These are phyloP conservation scores for Arthroderma sp. DNA, from an alignment of 2,329 filamentous ascomycete species.

Conservation along the genomic window DNA sequence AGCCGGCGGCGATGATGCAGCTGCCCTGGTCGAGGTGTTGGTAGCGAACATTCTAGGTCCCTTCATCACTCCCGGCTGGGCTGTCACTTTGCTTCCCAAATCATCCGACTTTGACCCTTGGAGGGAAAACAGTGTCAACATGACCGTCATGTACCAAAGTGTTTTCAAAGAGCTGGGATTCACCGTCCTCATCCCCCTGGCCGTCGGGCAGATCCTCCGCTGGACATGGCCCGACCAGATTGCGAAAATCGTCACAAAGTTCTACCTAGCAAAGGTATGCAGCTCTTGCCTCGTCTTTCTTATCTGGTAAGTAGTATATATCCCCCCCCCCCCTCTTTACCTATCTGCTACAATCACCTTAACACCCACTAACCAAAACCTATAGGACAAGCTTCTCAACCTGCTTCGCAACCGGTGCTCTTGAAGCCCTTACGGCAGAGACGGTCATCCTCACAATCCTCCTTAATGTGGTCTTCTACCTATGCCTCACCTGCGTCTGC, in stretches of 20 bases:
- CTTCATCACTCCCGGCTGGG: constrained; percentile 53
- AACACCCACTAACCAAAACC: constrained; percentile 47
- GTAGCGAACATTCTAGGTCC: constrained; percentile 57
- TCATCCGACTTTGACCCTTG: constrained; percentile 22
- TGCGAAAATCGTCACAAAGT: constrained; percentile 33
- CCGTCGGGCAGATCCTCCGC: constrained; percentile 48
- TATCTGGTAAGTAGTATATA: constrained; percentile 37
- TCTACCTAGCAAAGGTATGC: constrained; percentile 38
- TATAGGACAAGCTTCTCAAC: constrained; percentile 27
- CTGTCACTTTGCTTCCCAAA: constrained; percentile 41
- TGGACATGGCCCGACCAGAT: constrained; percentile 38
- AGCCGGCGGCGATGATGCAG: constrained; percentile 54
- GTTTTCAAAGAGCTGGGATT: constrained; percentile 58
- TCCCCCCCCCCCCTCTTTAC: not conserved
- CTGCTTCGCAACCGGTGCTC: constrained; percentile 49
- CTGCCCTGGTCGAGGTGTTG: constrained; percentile 54
- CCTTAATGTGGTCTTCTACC: constrained; percentile 54
- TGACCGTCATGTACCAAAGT: constrained; percentile 49
- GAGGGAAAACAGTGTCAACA: constrained; percentile 37
- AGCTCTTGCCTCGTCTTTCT: constrained; percentile 36
- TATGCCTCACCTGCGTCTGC: constrained; percentile 46
- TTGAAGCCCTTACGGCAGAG: constrained; percentile 43
- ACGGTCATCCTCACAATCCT: constrained; percentile 56
- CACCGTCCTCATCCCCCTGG: constrained; percentile 52
- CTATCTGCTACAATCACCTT: not conserved